These are phyloP conservation scores for Cadophora gregata DNA, from an alignment of 2,329 filamentous ascomycete genomes.

Conservation along the genomic window DNA sequence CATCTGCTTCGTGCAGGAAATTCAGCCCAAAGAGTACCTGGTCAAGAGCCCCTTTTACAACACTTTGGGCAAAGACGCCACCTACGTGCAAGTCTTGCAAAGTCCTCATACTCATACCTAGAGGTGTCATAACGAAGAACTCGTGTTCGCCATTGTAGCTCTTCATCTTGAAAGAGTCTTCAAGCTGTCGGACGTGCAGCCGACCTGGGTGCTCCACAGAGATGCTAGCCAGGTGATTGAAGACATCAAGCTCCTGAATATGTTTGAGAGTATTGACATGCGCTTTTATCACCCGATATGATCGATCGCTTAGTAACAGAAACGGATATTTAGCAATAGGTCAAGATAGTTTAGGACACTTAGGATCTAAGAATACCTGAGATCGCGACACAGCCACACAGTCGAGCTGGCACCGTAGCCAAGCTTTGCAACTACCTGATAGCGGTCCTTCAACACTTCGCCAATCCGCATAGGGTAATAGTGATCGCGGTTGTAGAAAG, in stretches of 20 bases:
- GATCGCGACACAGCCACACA: constrained; percentile 50
- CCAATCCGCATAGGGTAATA: constrained; percentile 35
- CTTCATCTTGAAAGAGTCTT: constrained; percentile 47
- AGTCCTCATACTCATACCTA: constrained; percentile 48
- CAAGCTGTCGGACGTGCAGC: constrained; percentile 43
- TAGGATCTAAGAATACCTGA: constrained; percentile 35
- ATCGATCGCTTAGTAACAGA: constrained; percentile 22
- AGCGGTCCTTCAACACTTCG: constrained; percentile 30
- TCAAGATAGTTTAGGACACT: too few relatives aligned
- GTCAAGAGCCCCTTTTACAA: constrained; percentile 21
- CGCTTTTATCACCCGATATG: constrained; percentile 26
- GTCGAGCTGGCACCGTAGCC: constrained; percentile 33
- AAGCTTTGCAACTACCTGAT: constrained; percentile 33
- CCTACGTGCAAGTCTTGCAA: constrained; percentile 41
- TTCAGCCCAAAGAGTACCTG: constrained; percentile 23
- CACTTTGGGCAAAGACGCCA: constrained; percentile 21
- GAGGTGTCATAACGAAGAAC: constrained; percentile 45
- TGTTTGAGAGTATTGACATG: constrained; percentile 26
- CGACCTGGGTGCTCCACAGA: constrained; percentile 26
- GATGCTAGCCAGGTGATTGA: constrained; percentile 20
- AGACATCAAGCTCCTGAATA: constrained; percentile 29
- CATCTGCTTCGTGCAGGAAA: constrained; percentile 28
- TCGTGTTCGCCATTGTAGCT: constrained; percentile 44
- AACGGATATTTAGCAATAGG: constrained; percentile 20
- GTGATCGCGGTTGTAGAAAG: constrained; percentile 25